Evolutionary conservation across 2,329 filamentous ascomycete species (phyloP), one percentile per base, ranked within the genome.

Genomic region (Xylariaceae sp.): DNA sequence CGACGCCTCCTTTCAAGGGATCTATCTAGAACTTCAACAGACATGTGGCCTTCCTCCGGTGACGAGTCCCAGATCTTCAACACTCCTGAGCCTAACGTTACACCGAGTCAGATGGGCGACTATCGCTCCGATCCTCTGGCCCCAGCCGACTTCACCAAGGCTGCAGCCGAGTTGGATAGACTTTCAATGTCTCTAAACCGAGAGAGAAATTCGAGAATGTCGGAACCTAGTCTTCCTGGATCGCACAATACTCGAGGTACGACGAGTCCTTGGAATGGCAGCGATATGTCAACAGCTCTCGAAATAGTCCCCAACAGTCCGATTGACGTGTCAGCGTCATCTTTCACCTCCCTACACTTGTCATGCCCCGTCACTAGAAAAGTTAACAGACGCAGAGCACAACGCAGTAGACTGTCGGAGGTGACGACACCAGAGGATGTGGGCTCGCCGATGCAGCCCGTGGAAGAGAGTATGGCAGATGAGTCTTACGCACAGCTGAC

Each of bases 361-460:
- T 11, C 36, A 12, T 55, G 40, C 22, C 53, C 50, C 7, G 35
- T 42, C 5, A 47, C 47, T 7, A 50, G 45, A 35, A 45, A 52
- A 29, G 59, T 51, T 17, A 50, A 49, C 27, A 52, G 48, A 43
- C 47, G 50, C n/a, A 50, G 55, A 47, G 49, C 36, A 20, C 55
- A 55, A 27, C 53, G 54, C 6, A 64, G 61, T 21, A 57, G 49
- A 16, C 37, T 64, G 17, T 62, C 60, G 3, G 61, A 64, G 51
- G 56, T 64, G 5, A 62, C 60, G 3, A 63, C 57, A 4, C 57
- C 57, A 6, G 59, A 59, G 10, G 53, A 61, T 5, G n/a, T 55
- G 8, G 29, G 38, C 10, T 45, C 44, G 6, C 45, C 47, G 19
- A 39, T 37, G 11, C 53, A 56, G 6, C 29, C 40, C 22, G 27